Percentiles rank a stretch among this genome's conserved stretches.
Evolutionary conservation across 139 green algal genomes (phyloP).

Genomic region (Chlamydomonas eustigma): DNA sequence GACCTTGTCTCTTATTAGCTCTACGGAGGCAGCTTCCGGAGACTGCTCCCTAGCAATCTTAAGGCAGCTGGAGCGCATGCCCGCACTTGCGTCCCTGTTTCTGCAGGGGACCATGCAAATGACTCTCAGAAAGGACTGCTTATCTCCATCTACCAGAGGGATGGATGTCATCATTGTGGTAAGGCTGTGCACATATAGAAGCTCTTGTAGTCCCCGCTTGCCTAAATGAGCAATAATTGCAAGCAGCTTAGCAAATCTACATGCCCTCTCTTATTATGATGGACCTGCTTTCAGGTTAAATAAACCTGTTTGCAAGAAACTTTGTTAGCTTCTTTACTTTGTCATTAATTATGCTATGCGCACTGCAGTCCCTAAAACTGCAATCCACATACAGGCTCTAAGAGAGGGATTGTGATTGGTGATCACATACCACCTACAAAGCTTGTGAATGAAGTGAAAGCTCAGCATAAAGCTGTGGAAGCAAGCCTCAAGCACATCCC

Average conservation of each 20-base stretch:
- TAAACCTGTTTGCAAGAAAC: no score
- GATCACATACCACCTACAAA: slow-evolving; percentile 15
- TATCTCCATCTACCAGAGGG: slow-evolving; percentile 8
- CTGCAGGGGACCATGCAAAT: background rate
- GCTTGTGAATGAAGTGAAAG: slow-evolving; percentile 7
- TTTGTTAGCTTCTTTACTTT: no score
- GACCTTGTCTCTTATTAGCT: background rate
- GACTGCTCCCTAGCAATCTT: slow-evolving; percentile 18
- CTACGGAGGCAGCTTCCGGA: slow-evolving; percentile 1
- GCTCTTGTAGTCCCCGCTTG: background rate
- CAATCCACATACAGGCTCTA: slow-evolving; percentile 1
- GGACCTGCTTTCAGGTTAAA: no score
- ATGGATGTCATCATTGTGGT: slow-evolving; percentile 22
- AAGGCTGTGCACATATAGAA: background rate
- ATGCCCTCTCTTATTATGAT: no score
- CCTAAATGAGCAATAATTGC: no score
- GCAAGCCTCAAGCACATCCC: background rate
- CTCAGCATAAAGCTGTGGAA: background rate
- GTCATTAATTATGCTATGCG: no score
- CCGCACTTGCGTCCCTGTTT: slow-evolving; percentile 4
- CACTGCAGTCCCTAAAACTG: no score
- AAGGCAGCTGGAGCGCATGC: slow-evolving; percentile 9
- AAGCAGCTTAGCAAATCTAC: no score
- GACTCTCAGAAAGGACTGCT: background rate
- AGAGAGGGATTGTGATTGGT: background rate